Base-by-base conservation (phyloP, 345 rosid genomes). In the Ricinus communis region DNA sequence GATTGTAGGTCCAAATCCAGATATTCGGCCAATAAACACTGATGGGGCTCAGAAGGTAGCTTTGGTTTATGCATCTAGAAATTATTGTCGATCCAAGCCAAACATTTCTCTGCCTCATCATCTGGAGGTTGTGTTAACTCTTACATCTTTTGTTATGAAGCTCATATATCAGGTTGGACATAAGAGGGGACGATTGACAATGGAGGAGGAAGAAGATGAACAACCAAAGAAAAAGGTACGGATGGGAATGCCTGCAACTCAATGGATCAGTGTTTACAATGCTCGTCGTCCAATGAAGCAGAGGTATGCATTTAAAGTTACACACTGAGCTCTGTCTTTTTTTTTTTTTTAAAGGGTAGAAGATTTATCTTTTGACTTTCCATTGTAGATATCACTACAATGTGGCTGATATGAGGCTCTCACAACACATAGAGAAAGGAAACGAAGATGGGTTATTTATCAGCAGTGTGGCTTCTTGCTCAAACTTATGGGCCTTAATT, bases 161-260 rank as follows among this genome's bases (percentile, higher is more conserved):
- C 96, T 94, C 74, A 85, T 94, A 71, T 81, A 83, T 81, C 96
- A 90, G 79, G 99, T 94, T 71, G 99, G 99, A 50, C 97, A 90
- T 68, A 94, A 94, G 90, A 88, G 99, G 69, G 97, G 99, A 36
- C 80, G 99, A 43, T 65, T 88, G 76, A 90, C 87, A 43, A 87
- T 88, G 81, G 99, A 87, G 65, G 96, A 87, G 51, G 99, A 94
- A 71, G 97, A 87, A 25, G 95, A 91, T 75, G 97, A 92, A 73
- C 99, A 91, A 66, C 90, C 96, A 62, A 94, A 94, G 88, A 90
- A 90, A 72, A 94, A 91, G 83, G 82, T 94, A 66, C 86, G 99
- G 50, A 85, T 94, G 91, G 99, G 99, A 68, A 91, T 92, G 99
- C 99, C 99, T 62, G 93, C 97, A 76, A 89, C 91, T 36, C 99